A percentile compares a stretch with the other conserved stretches of the same genome.
These are phyloP conservation scores for Cladosporium austrohemisphaericum DNA, from an alignment of 2,329 filamentous ascomycete genomes.

Conservation along the genomic window DNA sequence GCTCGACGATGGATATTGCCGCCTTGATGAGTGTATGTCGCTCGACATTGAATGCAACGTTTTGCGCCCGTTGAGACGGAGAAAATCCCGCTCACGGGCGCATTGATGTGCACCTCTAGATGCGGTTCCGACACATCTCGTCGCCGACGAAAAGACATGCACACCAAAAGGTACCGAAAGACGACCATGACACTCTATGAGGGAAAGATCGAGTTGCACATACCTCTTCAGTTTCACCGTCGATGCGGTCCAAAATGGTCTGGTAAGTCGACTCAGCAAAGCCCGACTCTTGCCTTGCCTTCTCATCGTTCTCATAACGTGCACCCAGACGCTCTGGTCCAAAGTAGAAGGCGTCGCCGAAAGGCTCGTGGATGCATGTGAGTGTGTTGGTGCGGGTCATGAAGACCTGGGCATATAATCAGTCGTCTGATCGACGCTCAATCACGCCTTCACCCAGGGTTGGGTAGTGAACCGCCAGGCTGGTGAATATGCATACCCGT, in stretches of 20 bases:
- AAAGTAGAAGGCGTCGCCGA: slow-evolving; percentile 95
- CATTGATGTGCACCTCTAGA: background rate
- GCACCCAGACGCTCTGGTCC: slow-evolving; percentile 81
- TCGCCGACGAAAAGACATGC: background rate
- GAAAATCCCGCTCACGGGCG: slow-evolving; percentile 2
- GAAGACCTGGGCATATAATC: slow-evolving; percentile 65
- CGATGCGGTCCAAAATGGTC: slow-evolving; percentile 72
- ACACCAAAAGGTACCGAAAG: background rate
- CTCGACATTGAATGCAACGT: too few species aligned
- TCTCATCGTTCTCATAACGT: slow-evolving; percentile 70
- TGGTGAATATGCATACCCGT: slow-evolving; percentile 56
- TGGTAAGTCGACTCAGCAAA: slow-evolving; percentile 68
- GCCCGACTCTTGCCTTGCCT: slow-evolving; percentile 54
- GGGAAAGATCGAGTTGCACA: slow-evolving; percentile 26
- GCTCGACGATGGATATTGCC: too few species aligned
- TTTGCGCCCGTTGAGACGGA: background rate
- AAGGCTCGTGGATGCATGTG: slow-evolving; percentile 87
- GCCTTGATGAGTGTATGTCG: too few species aligned
- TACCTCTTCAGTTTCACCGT: slow-evolving; percentile 71
- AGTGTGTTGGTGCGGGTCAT: slow-evolving; percentile 86
- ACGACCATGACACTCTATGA: background rate
- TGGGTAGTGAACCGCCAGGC: background rate
- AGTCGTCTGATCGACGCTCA: background rate
- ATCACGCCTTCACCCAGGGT: background rate
- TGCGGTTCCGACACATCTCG: background rate